Base-by-base conservation (phyloP, 371 early-diverging fungal genomes). In the Apophysomyces variabilis region DNA sequence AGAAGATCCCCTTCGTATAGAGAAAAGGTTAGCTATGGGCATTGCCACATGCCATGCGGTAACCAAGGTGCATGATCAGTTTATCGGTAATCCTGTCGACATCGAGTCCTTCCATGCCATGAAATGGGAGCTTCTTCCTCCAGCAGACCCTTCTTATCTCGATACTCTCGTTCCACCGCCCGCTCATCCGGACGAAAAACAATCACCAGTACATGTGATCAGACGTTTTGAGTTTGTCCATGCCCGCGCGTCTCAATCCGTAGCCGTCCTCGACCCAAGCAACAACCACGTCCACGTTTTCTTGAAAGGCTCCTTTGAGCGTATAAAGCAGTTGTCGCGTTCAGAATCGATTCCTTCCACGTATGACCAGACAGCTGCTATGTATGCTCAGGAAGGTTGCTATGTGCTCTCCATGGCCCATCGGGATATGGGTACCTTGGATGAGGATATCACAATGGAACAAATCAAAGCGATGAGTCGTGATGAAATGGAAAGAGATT, bases 221-320 rank as follows among this genome's bases (percentile, higher is more conserved):
- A 88, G 90, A 59, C 85, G 92, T n/a, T 94, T 91, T 73, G 95
- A 96, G 70, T 98, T 98, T 82, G 90, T 92, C 11, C 91, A 94
- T 57, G 86, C 89, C n/a, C 86, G 91, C 36, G 90, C 91, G 50
- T 91, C 93, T 67, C 95, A 95, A 90, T 88, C 92, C 9, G 93
- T 92, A 1, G 85, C 93, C 41, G 89, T 93, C 5, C 73, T 78
- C 8, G 87, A 89, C 63, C 71, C 80, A 9, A 63, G 66, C 8
- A 85, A 85, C 3, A 72, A 74, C 13, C 78, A 83, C 54, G 65
- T 89, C 41, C 86, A 89, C 60, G 85, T 91, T 4, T 93, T 82
- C 74, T 75, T 91, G 63, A 94, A 94, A 71, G 94, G 95, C 5
- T 93, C 95, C 1, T 92, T 90, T 71, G 94, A 95, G 73, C 85